Percentiles rank a stretch among this genome's conserved stretches.
Conservation (phyloP, 805 yeast species). For the Cyberlindnera mycetangii region DNA sequence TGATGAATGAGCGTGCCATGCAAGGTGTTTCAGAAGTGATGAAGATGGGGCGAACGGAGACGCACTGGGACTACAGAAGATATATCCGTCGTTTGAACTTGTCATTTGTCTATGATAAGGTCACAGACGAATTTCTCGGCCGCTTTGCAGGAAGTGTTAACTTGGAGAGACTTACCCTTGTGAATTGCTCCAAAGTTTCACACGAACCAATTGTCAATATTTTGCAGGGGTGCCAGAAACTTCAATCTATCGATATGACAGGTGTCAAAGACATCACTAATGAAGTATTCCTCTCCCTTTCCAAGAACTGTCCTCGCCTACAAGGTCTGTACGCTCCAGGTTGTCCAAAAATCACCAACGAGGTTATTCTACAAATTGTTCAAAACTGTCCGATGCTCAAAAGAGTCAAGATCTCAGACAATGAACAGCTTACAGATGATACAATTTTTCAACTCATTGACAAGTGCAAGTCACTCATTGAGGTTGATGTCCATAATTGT, state of each 20-base stretch:
- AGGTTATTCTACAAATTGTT: constrained; percentile 57
- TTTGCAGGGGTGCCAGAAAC: constrained; percentile 58
- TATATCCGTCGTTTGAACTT: constrained; percentile 79
- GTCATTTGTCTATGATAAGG: constrained; percentile 64
- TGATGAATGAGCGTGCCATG: constrained; percentile 49
- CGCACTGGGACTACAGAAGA: constrained; percentile 63
- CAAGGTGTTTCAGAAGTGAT: constrained; percentile 55
- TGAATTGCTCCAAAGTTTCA: constrained; percentile 68
- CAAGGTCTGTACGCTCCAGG: constrained; percentile 92
- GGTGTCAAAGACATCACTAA: constrained; percentile 72
- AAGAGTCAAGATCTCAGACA: constrained; percentile 77
- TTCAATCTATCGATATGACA: constrained; percentile 86
- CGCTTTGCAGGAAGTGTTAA: constrained; percentile 67
- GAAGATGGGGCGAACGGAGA: constrained; percentile 42
- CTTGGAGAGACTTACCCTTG: constrained; percentile 81
- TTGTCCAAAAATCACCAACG: constrained; percentile 67
- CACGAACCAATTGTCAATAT: constrained; percentile 60
- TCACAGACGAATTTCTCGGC: constrained; percentile 60
- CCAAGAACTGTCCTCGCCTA: constrained; percentile 66
- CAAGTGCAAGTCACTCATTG: constrained; percentile 80
- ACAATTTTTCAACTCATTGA: constrained; percentile 57
- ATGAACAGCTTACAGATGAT: constrained; percentile 60
- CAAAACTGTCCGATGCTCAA: constrained; percentile 69
- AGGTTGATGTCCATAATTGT: constrained; percentile 84
- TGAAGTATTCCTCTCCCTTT: constrained; percentile 63